Conservation (phyloP, 116 monocot species). For the Posidonia oceanica region DNA sequence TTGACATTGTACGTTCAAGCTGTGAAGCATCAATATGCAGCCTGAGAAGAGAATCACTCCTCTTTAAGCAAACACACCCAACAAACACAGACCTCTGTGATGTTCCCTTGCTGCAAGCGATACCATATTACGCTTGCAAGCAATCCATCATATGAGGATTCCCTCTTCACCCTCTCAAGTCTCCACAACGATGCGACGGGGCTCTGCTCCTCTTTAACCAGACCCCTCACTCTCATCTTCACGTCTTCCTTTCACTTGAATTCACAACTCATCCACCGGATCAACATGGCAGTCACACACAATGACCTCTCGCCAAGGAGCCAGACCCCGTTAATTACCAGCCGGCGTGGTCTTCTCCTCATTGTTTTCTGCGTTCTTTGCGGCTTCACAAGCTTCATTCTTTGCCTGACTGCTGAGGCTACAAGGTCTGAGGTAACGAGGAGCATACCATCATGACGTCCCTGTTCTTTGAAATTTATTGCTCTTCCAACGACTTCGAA, state of each 20-base stretch:
- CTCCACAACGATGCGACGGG: not conserved
- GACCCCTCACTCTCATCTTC: not conserved
- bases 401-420: slow-evolving; percentile 78
- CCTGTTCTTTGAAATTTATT: too few relatives aligned
- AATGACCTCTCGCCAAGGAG: slow-evolving; percentile 11
- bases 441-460: not conserved
- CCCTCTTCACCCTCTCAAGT: not conserved
- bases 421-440: slow-evolving; percentile 63
- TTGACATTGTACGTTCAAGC: not conserved
- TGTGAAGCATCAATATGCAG: not conserved
- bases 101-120: not conserved
- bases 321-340: not conserved
- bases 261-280: not conserved
- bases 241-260: not conserved
- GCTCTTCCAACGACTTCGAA: not conserved
- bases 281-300: slow-evolving; percentile 25
- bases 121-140: slow-evolving; percentile 1
- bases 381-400: slow-evolving; percentile 55
- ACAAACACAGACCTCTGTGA: not conserved
- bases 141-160: slow-evolving; percentile 11
- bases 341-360: slow-evolving; percentile 14
- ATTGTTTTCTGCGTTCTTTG: slow-evolving; percentile 31
- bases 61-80: not conserved
- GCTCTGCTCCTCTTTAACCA: not conserved
- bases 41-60: not conserved